phyloP scores from a whole-genome alignment of 192 early-diverging fungal species.

The Thoreauomyces humboldtii region DNA sequence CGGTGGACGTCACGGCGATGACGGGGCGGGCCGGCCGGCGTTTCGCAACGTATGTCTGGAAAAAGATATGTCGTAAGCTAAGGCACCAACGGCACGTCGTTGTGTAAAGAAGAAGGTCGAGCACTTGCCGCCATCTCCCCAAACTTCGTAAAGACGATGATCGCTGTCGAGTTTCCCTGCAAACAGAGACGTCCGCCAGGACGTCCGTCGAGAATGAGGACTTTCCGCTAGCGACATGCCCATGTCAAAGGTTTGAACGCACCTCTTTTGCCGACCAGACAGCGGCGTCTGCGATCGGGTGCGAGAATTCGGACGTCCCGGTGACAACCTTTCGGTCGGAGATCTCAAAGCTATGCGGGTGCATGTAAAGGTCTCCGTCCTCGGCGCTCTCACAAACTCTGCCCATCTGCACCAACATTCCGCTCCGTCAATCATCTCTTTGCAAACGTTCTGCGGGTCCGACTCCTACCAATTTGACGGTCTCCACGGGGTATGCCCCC shows the following conservation, averaged over 20 bases:
- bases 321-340: neutral
- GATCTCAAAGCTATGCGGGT: constrained; percentile 9
- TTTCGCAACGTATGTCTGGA: constrained; percentile 43
- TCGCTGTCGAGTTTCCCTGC: constrained; percentile 34
- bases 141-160: constrained; percentile 45
- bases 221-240: no score
- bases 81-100: no score
- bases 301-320: constrained; percentile 29
- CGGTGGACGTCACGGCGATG: constrained; percentile 47
- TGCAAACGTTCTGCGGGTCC: no score
- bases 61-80: no score
- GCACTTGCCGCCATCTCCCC: constrained; percentile 37
- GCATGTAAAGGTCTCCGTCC: constrained; percentile 30
- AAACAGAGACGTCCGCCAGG: constrained; percentile 1
- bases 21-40: constrained; percentile 42
- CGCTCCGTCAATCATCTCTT: neutral
- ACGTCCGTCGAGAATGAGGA: constrained; percentile 12
- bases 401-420: constrained; percentile 42
- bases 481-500: constrained; percentile 52
- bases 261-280: constrained; percentile 50
- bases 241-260: no score
- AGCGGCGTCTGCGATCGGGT: constrained; percentile 54
- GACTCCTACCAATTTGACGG: constrained; percentile 42
- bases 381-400: constrained; percentile 48
- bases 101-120: constrained; percentile 24